Evolutionary conservation across 2,329 filamentous ascomycete genomes (phyloP), one percentile per base, ranked within the genome.

Genomic region (Plenodomus biglobosus): DNA sequence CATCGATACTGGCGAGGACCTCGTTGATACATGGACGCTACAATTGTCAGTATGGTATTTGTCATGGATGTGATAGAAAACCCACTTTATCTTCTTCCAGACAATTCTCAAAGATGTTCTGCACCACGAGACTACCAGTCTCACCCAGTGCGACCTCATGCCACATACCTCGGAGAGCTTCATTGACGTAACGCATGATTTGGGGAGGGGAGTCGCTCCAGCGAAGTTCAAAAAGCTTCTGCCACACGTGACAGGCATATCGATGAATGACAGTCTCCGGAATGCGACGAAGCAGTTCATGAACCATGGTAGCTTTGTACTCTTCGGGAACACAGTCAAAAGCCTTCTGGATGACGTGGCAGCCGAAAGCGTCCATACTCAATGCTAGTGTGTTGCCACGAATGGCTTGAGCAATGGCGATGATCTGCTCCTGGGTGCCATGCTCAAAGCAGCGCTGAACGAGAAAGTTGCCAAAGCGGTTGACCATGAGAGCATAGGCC

Each of bases 101-200:
- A 66, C 94, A 99, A 66, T 99, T 99, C 77, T 99, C 94, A 71
- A 99, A 99, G 68, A 99, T 99, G 72, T 99, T 99, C 74, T 99
- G 94, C 40, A 99, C 95, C 38, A 99, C 94, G 62, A 99, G 80
- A 71, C 94, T 99, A 52, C 94, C 94, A 10, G 95, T 99, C 78
- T 99, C 94, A 30, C 94, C 94, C 43, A 97, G 78, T 18, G 95
- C 95, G 55, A 99, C 94, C 67, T 99, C 92, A 67, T 97, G 92
- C 94, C 94, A 99, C 91, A 97, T 97, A 50, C 92, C 92, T 50
- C 85, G 83, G 45, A 99, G 82, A 51, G 94, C 88, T 62, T 97
- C 91, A 66, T 99, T 99, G 74, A 99, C 95, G 65, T 90, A 96
- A 65, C 88, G 89, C 94, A 99, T 99, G 74, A 99, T 96, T 73